Evolutionary conservation across 176 grass and related monocot species (phyloP).

Genomic region (Saccharum spontaneum): DNA sequence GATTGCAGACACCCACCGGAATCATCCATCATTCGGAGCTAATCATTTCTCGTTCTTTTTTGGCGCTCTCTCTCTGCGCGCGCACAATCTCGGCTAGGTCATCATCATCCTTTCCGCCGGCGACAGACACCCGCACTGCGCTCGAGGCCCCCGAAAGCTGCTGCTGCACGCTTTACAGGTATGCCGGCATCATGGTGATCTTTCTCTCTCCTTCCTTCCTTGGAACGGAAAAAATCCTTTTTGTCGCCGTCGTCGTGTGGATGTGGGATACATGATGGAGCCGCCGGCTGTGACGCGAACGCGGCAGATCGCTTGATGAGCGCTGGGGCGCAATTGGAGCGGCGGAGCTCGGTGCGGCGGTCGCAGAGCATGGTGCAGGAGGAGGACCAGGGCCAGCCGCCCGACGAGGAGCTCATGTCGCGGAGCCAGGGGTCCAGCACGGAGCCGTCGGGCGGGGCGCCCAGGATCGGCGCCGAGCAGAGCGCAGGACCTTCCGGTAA

Average conservation of each 20-base stretch:
- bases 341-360: constrained; percentile 49
- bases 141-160: constrained; percentile 29
- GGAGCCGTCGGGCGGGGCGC: neutral
- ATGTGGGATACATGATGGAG: neutral
- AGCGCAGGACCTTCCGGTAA: constrained; percentile 41
- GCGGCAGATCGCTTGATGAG: neutral
- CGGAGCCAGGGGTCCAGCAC: constrained; percentile 19
- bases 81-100: constrained; percentile 27
- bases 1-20: constrained; percentile 14
- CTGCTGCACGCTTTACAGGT: constrained; percentile 45
- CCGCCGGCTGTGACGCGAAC: neutral
- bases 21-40: constrained; percentile 25
- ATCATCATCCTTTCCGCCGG: constrained; percentile 12
- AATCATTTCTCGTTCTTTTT: constrained; percentile 21
- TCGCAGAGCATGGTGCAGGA: constrained; percentile 38
- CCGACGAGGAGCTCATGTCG: constrained; percentile 21
- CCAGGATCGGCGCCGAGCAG: neutral
- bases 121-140: constrained; percentile 18
- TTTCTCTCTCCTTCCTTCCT: neutral
- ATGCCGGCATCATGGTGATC: constrained; percentile 32
- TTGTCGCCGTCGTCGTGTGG: neutral
- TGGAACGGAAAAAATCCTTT: neutral
- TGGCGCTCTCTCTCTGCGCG: neutral
- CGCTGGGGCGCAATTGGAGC: constrained; percentile 31
- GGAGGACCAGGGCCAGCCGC: constrained; percentile 17